Evolutionary conservation across 139 green algal species (phyloP), one percentile per base, ranked within the genome.

Genomic region (Micractinium sp.): DNA sequence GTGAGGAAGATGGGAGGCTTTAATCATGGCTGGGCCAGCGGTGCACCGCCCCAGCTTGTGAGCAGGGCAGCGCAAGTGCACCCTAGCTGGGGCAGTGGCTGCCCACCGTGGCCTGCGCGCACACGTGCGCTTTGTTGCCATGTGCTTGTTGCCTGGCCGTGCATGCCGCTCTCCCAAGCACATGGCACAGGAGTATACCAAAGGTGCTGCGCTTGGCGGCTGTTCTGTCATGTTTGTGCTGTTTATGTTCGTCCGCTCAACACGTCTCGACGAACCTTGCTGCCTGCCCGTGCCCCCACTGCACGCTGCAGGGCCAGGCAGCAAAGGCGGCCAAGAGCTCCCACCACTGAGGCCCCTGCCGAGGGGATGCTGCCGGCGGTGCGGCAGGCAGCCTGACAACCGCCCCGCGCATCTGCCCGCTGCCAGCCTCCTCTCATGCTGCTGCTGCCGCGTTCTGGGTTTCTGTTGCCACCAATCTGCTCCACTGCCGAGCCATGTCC

Each of bases 301-400:
- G 36, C 41, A 67, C 67, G 14, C 31, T 83, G 86, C 90, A 92
- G 90, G 31, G 81, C 23, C 87, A 89, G 56, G 90, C 90, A 78
- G 86, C 90, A 41, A 88, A 82, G 56, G 90, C 90, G 18, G 86
- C 90, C n/a, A 91, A 92, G 81, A 71, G 87, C 41, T 66, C 80
- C n/a, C 80, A 87, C 41, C 87, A 90, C 67, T 87, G 67, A 88
- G 22, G 33, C 33, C 29, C 1, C 14, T 7, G 15, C 33, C 3
- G n/a, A 14, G 14, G 80, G 53, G 29, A 56, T 56, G 53, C 14
- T 13, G 79, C 79, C 41, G 18, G 76, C n/a, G 38, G 35, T 78
- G n/a, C 35, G 27, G 77, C 38, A 56, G 36, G 47, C 74, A 53
- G 33, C 76, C 25, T 56, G 76, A 47, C 35, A 25, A 18, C 18